A percentile compares a stretch with the other conserved stretches of the same genome.
phyloP scores from a whole-genome alignment of 164 flowering plant genomes.

The Magnolia officinalis region DNA sequence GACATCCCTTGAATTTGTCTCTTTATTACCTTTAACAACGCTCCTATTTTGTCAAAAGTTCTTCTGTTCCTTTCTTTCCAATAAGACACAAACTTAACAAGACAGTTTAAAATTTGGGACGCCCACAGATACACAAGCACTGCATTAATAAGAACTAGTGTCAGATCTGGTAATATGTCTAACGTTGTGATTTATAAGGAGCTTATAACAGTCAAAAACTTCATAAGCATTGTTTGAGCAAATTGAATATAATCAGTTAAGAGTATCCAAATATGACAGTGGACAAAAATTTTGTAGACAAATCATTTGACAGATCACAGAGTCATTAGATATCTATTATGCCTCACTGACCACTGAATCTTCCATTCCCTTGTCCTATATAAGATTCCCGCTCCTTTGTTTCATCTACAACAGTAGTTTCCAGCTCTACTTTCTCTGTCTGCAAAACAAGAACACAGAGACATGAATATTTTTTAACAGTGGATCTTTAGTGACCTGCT shows the following conservation, averaged over 20 bases:
- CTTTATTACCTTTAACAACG: no score
- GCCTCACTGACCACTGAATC: slow-evolving; percentile 81
- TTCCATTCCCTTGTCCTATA: slow-evolving; percentile 80
- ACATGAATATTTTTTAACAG: not conserved
- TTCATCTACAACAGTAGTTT: slow-evolving; percentile 95
- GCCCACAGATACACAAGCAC: no score
- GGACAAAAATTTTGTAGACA: not conserved
- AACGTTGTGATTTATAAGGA: no score
- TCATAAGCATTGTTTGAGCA: not conserved
- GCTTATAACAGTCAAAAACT: not conserved
- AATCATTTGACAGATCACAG: not conserved
- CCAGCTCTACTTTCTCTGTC: slow-evolving; percentile 97
- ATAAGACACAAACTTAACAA: no score
- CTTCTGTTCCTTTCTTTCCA: no score
- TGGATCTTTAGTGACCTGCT: not conserved
- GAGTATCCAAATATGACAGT: not conserved
- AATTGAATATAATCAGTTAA: not conserved
- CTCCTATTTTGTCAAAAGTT: no score
- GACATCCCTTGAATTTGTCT: no score
- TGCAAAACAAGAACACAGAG: slow-evolving; percentile 30
- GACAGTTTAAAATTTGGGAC: no score
- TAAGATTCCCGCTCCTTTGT: slow-evolving; percentile 84
- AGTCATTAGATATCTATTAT: not conserved
- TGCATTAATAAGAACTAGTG: no score
- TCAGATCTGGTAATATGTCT: no score